These are phyloP conservation scores for Lolium perenne DNA, from an alignment of 176 grass and related monocot genomes.

Conservation along the genomic window DNA sequence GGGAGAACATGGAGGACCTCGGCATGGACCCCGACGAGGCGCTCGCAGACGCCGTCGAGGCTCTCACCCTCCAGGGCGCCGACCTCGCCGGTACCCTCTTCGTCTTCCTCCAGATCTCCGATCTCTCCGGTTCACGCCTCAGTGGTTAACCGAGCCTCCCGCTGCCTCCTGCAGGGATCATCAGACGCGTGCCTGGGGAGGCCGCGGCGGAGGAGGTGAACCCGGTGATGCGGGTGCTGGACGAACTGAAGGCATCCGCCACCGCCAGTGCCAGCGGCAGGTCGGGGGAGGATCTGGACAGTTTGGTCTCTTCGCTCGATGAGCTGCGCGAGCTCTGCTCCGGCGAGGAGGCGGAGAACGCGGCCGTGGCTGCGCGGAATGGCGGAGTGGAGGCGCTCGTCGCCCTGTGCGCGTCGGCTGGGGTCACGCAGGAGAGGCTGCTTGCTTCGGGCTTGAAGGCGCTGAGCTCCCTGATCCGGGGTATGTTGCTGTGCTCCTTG, in stretches of 20 bases:
- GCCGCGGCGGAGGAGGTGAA: slow-evolving; percentile 55
- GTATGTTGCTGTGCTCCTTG: slow-evolving; percentile 47
- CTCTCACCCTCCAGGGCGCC: slow-evolving; percentile 85
- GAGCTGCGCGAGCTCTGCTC: slow-evolving; percentile 64
- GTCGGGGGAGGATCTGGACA: slow-evolving; percentile 41
- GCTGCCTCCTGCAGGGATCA: slow-evolving; percentile 58
- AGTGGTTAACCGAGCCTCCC: not conserved
- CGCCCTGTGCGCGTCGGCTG: slow-evolving; percentile 65
- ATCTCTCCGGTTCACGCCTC: not conserved
- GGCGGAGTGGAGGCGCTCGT: slow-evolving; percentile 72
- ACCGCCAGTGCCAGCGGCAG: slow-evolving; percentile 31
- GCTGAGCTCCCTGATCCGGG: slow-evolving; percentile 69
- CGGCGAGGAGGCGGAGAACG: slow-evolving; percentile 60
- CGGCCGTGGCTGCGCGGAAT: slow-evolving; percentile 67
- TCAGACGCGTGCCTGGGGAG: slow-evolving; percentile 77
- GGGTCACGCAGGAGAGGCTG: slow-evolving; percentile 48
- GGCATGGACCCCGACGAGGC: slow-evolving; percentile 94
- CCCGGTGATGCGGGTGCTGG: slow-evolving; percentile 68
- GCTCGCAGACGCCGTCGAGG: slow-evolving; percentile 85
- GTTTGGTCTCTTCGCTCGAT: slow-evolving; percentile 58
- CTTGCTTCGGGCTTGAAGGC: slow-evolving; percentile 66
- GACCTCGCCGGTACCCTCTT: slow-evolving; percentile 67
- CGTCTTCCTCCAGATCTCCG: slow-evolving; percentile 7
- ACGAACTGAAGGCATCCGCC: slow-evolving; percentile 62
- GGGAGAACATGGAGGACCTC: slow-evolving; percentile 97